phyloP scores from a whole-genome alignment of 1,284 basidiomycete genomes.

The Cryptococcus sp. region DNA sequence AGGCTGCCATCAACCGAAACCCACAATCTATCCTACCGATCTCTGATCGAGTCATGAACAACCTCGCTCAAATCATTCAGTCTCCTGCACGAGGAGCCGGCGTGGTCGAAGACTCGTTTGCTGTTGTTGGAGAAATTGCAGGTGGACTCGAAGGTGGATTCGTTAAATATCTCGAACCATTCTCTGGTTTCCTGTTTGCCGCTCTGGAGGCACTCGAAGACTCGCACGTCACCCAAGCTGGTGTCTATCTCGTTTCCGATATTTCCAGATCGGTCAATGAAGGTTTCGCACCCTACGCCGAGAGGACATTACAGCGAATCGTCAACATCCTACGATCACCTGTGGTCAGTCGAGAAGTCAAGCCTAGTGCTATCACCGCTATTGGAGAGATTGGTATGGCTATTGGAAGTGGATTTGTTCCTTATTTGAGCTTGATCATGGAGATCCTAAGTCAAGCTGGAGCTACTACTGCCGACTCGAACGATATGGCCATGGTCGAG shows the following conservation, averaged over 20 bases:
- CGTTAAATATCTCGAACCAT: conserved; percentile 81
- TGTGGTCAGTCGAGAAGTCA: conserved; percentile 87
- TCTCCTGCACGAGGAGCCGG: conserved; percentile 87
- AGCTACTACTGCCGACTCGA: conserved; percentile 71
- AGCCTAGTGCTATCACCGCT: conserved; percentile 89
- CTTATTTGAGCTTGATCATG: conserved; percentile 88
- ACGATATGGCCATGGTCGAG: conserved; percentile 55
- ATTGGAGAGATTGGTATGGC: conserved; percentile 97
- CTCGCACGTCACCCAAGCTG: conserved; percentile 89
- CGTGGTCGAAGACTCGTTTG: conserved; percentile 94
- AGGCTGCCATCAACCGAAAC: conserved; percentile 82
- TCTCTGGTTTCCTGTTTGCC: conserved; percentile 83
- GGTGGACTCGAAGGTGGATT: conserved; percentile 78
- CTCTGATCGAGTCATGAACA: conserved; percentile 93
- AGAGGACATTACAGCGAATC: conserved; percentile 83
- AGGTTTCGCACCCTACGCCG: conserved; percentile 73
- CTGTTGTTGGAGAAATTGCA: conserved; percentile 83
- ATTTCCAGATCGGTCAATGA: conserved; percentile 88
- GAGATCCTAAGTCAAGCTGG: conserved; percentile 87
- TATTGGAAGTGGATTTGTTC: conserved; percentile 79
- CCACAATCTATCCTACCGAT: conserved; percentile 78
- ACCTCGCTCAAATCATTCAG: conserved; percentile 78
- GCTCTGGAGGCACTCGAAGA: conserved; percentile 93
- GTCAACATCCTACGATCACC: conserved; percentile 90
- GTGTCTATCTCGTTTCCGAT: conserved; percentile 93